These are phyloP conservation scores for Selaginella moellendorffii DNA, from an alignment of 75 land plant genomes.

Conservation along the genomic window DNA sequence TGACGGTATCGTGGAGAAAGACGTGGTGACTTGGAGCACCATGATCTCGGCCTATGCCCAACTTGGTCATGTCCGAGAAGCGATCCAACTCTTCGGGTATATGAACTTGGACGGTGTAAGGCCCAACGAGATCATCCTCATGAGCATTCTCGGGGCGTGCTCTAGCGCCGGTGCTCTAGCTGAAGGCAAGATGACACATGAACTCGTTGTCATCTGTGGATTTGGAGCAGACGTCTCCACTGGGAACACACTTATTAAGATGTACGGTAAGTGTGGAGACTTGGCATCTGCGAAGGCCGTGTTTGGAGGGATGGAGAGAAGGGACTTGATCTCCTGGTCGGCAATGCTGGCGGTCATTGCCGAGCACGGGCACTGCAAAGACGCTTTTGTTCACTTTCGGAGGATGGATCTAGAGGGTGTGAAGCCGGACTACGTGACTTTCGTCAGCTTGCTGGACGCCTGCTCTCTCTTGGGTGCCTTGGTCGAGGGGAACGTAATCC, in stretches of 20 bases:
- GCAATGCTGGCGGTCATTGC: background rate
- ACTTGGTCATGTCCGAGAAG: conserved; percentile 25
- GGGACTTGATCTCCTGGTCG: background rate
- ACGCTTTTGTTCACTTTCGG: background rate
- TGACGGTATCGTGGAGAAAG: conserved; percentile 16
- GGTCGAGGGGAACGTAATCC: background rate
- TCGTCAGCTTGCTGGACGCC: background rate
- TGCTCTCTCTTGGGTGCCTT: background rate
- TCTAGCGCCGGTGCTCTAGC: conserved; percentile 22
- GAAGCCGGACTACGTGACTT: conserved; percentile 1
- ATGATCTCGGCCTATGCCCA: conserved; percentile 34
- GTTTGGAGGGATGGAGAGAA: background rate
- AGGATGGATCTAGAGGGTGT: background rate
- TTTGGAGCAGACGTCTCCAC: background rate
- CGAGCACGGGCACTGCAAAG: background rate
- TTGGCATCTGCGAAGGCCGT: background rate
- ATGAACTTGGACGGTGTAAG: conserved; percentile 18
- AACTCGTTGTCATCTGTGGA: background rate
- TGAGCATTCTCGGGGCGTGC: conserved; percentile 33
- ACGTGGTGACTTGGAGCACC: conserved; percentile 38
- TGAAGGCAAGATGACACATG: background rate
- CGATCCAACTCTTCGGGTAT: conserved; percentile 25
- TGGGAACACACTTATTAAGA: background rate
- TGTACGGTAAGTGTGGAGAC: conserved; percentile 5
- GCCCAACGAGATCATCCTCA: conserved; percentile 34